These are phyloP conservation scores for Salvia rosmarinus DNA, from an alignment of 257 asterid genomes.

Conservation along the genomic window DNA sequence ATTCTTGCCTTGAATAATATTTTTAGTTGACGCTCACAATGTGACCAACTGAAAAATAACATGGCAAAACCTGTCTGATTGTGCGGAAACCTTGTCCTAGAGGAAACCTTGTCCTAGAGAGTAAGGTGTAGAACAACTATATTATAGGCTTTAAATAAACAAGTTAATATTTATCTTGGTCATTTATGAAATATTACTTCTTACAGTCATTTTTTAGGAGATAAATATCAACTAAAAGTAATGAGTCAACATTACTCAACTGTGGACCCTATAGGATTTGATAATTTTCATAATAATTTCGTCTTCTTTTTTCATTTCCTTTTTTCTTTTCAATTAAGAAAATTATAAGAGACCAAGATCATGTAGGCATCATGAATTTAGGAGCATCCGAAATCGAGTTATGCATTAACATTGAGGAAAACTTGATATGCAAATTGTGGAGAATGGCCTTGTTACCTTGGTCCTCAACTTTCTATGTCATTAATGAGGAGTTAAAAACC, in stretches of 20 bases:
- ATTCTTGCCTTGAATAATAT: not conserved
- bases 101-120: constrained; percentile 10
- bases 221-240: not conserved
- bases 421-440: not conserved
- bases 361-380: not conserved
- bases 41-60: not conserved
- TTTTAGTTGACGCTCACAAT: not conserved
- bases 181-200: not conserved
- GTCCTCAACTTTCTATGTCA: not conserved
- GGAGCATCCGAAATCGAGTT: not conserved
- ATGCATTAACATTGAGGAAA: not conserved
- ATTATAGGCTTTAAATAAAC: not conserved
- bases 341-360: not conserved
- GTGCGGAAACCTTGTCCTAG: not conserved
- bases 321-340: not conserved
- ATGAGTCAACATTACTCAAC: not conserved
- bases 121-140: not conserved
- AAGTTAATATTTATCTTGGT: too few species aligned
- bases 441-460: not conserved
- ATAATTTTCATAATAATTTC: too few species aligned
- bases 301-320: too few species aligned
- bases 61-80: not conserved
- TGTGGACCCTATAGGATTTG: not conserved
- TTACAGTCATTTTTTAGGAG: not conserved
- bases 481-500: not conserved